Base-by-base conservation (phyloP, 805 yeast species). In the Wickerhamomyces sydowiorum region DNA sequence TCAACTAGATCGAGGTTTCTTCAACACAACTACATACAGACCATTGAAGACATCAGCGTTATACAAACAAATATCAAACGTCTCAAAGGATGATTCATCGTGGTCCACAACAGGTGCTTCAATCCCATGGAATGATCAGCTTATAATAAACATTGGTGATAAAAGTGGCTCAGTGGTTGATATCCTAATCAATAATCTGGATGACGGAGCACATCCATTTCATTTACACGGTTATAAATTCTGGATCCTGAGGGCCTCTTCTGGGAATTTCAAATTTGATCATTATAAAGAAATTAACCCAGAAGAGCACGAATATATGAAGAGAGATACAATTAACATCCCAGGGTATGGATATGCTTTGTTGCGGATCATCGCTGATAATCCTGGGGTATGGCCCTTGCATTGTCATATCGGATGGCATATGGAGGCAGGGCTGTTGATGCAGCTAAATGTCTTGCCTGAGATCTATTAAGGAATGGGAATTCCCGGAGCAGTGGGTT, bases 311-410 rank as follows among this genome's bases (percentile, higher is more conserved):
- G 52, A 75, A 38, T 85, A 80, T 13, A 53, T 70, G 45, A 55
- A 64, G 39, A 66, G 91, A 53, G 91, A 84, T 55, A 78, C 85
- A 0, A 72, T 77, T 28, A 65, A 71, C 51, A 78, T 82, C 15
- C 67, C 73, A 21, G 73, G 80, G 18, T 75, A 75, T 50, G 82
- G 85, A 7, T 71, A 75, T 57, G 66, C 77, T 30, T 78, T 61
- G 66, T 67, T 60, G 25, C 66, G 93, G 42, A 81, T 82, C 56
- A 69, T 66, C 42, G 82, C 89, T 18, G 77, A 81, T 50, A 84
- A 83, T 51, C 90, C 93, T 4, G 95, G 95, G 28, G 75, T 84
- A 17, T 85, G 93, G 93, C 76, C 82, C 38, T 80, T 85, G 74
- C 95, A 85, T 57, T 85, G 95, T 61, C 89, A 82, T 56, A 72